phyloP scores from a whole-genome alignment of 148 eudicot genomes.

The Suaeda aralocaspica region DNA sequence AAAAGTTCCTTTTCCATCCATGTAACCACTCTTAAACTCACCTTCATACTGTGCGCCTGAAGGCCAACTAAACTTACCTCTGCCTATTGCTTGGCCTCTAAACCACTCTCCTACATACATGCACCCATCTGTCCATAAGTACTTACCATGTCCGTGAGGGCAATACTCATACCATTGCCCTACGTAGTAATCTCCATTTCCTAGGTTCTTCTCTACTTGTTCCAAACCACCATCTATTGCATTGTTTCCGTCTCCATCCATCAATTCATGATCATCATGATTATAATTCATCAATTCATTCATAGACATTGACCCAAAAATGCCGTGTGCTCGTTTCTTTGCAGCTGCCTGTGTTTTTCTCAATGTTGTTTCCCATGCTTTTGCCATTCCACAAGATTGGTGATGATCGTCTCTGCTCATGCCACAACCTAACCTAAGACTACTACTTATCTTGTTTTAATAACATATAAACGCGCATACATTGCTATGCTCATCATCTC shows the following conservation, averaged over 20 bases:
- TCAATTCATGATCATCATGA: constrained; percentile 22
- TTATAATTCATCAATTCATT: constrained; percentile 46
- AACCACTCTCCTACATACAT: constrained; percentile 88
- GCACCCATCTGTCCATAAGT: constrained; percentile 87
- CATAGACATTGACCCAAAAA: constrained; percentile 68
- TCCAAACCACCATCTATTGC: constrained; percentile 9
- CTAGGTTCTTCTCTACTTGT: constrained; percentile 60
- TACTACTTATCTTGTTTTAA: background rate
- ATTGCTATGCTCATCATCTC: no score
- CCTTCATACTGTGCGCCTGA: constrained; percentile 85
- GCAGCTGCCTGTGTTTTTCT: constrained; percentile 88
- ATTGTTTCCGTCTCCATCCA: constrained; percentile 18
- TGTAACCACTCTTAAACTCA: constrained; percentile 83
- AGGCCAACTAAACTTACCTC: constrained; percentile 88
- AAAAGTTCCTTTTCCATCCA: constrained; percentile 83
- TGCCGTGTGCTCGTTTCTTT: constrained; percentile 80
- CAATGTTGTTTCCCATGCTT: constrained; percentile 94
- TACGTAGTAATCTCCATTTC: constrained; percentile 82
- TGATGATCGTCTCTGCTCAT: background rate
- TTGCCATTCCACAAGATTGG: constrained; percentile 43
- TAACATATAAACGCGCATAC: no score
- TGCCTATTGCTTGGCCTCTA: constrained; percentile 78
- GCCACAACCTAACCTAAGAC: background rate
- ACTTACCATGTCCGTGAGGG: constrained; percentile 80
- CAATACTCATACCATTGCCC: constrained; percentile 81